Evolutionary conservation across 2,329 filamentous ascomycete species (phyloP), one percentile per base, ranked within the genome.

Genomic region (Trichoderma afroharzianum): DNA sequence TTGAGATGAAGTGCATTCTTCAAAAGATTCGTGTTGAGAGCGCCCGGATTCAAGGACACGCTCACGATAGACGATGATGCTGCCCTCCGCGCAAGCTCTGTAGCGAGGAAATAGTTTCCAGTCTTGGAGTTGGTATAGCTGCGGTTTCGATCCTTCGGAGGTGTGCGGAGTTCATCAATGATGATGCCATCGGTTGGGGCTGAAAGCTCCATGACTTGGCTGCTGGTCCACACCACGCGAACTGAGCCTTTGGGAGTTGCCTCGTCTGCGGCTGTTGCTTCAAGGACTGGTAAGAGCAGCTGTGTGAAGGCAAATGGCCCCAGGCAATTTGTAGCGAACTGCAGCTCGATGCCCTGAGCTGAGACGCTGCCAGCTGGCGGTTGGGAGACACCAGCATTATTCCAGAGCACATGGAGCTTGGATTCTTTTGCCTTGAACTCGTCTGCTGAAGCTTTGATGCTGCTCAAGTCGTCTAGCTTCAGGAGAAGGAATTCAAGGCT

Each of bases 371-470:
- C 63, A 6, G 39, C 18, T 21, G 72, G 72, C 3, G 39, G 59
- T 15, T 32, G 28, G 76, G 82, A 82, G 57, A 83, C 75, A 7
- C 78, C 82, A 1, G 82, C 82, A 74, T 84, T 84, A 72, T 83
- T 80, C 73, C 80, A 78, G 47, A 84, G 73, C 4, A 82, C 76
- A 70, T 83, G 79, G 4, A 84, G 75, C 36, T 75, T 76, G 12
- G 70, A 59, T 66, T 78, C 77, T 15, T 70, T 73, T 26, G 72
- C 58, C 3, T 75, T 69, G 61, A 79, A 78, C 3, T 67, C 63
- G 11, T 75, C 59, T 1, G 75, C 79, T 2, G 79, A 73, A 4
- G 74, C 67, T 67, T 78, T 80, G 43, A 81, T 74, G 24, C 74
- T 79, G 32, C 73, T 68, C 9, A 81, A 74, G 72, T 81, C 80